A percentile compares a stretch with the other conserved stretches of the same genome.
Evolutionary conservation across 1,284 basidiomycete genomes (phyloP).

Genomic region (Peniophora sp.): DNA sequence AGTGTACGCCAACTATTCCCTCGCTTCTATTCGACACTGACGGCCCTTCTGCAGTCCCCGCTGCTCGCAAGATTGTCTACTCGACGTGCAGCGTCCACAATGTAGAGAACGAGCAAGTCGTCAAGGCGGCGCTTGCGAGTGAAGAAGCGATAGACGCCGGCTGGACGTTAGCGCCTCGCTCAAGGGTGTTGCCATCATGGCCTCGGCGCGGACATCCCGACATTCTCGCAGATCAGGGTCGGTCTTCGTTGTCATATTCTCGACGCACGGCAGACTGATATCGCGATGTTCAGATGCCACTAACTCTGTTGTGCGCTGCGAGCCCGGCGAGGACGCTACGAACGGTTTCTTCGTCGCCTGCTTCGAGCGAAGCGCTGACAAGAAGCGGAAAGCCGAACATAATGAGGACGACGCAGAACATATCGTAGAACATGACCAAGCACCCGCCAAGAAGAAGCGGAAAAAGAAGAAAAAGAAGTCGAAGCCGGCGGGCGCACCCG

Average conservation of each 20-base stretch:
- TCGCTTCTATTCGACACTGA: neutral
- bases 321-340: conserved; percentile 78
- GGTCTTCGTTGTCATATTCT: neutral
- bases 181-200: conserved; percentile 73
- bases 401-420: neutral
- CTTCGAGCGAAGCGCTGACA: conserved; percentile 40
- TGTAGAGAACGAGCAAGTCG: conserved; percentile 85
- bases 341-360: conserved; percentile 95
- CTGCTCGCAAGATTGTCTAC: conserved; percentile 75
- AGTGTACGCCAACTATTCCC: conserved; percentile 46
- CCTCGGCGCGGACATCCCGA: conserved; percentile 64
- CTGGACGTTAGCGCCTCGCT: conserved; percentile 63
- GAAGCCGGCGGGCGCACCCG: neutral
- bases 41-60: conserved; percentile 39
- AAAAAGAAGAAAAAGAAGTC: conserved; percentile 18
- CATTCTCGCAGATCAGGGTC: conserved; percentile 35
- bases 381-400: neutral
- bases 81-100: conserved; percentile 94
- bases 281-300: conserved; percentile 49
- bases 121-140: conserved; percentile 63
- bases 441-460: conserved; percentile 10
- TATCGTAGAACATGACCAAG: neutral
- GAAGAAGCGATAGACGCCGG: conserved; percentile 50
- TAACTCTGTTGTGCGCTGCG: conserved; percentile 72
- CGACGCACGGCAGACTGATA: conserved; percentile 16